Percentiles rank a stretch among this genome's conserved stretches.
Conservation (phyloP, 225 moss, liverwort and hornwort genomes). For the Thuidium tamariscinum region DNA sequence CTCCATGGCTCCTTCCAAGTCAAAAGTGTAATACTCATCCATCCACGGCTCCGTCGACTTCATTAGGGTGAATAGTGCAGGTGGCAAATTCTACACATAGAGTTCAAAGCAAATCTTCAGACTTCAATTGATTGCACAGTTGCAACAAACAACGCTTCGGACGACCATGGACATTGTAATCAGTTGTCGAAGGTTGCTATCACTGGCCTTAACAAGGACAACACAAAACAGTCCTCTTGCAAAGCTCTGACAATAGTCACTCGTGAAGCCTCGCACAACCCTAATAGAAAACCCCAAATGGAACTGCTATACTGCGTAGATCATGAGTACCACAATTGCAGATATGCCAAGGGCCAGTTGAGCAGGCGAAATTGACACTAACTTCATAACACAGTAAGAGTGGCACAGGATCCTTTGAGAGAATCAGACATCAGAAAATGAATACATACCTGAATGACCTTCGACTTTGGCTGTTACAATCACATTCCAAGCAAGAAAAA, state of each 20-base stretch:
- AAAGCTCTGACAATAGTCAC: not conserved
- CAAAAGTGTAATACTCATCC: slow-evolving; percentile 64
- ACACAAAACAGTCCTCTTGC: not conserved
- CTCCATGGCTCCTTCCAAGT: slow-evolving; percentile 60
- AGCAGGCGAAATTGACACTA: not conserved
- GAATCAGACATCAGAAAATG: not conserved
- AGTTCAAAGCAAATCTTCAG: not conserved
- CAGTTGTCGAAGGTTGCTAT: not conserved
- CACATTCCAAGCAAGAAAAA: slow-evolving; percentile 8
- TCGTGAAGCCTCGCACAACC: not conserved
- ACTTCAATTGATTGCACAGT: not conserved
- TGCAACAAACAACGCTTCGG: not conserved
- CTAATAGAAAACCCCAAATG: not conserved
- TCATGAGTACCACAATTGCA: not conserved
- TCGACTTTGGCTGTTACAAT: slow-evolving; percentile 61
- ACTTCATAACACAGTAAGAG: not conserved
- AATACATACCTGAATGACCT: slow-evolving; percentile 70
- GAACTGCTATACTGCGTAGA: not conserved
- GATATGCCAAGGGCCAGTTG: not conserved
- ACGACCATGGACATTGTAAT: not conserved
- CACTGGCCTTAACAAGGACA: not conserved
- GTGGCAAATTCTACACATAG: slow-evolving; percentile 55
- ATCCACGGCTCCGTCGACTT: slow-evolving; percentile 87
- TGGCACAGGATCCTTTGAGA: not conserved
- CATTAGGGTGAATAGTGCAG: slow-evolving; percentile 71